Percentiles rank a stretch among this genome's conserved stretches.
phyloP scores from a whole-genome alignment of 495 filamentous ascomycete genomes.

The Podospora conica region DNA sequence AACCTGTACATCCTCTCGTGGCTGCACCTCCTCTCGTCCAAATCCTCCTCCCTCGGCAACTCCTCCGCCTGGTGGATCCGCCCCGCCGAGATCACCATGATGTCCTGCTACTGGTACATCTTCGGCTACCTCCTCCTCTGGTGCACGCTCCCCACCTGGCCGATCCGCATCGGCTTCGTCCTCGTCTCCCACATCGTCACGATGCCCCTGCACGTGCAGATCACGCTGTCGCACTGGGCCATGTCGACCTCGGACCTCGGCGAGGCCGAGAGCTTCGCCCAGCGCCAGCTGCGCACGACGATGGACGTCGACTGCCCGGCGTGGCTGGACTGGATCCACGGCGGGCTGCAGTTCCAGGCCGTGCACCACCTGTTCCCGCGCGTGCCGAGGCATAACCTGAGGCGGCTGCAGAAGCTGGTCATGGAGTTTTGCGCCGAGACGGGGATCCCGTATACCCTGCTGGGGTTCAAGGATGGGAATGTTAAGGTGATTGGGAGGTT shows the following conservation, averaged over 20 bases:
- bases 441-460: slow-evolving; percentile 36
- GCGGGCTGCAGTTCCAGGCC: slow-evolving; percentile 46
- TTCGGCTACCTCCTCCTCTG: slow-evolving; percentile 44
- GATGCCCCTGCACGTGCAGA: slow-evolving; percentile 46
- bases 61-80: slow-evolving; percentile 44
- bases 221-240: slow-evolving; percentile 48
- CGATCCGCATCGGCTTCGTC: slow-evolving; percentile 39
- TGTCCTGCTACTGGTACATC: slow-evolving; percentile 40
- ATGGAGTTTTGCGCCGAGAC: slow-evolving; percentile 39
- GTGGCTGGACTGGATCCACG: slow-evolving; percentile 45
- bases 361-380: slow-evolving; percentile 45
- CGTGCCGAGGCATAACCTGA: slow-evolving; percentile 42
- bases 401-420: slow-evolving; percentile 36
- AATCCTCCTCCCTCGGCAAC: slow-evolving; percentile 28
- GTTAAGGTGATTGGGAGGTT: slow-evolving; percentile 33
- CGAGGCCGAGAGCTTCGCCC: slow-evolving; percentile 42
- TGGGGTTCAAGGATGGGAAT: slow-evolving; percentile 42
- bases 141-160: slow-evolving; percentile 38
- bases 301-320: slow-evolving; percentile 47
- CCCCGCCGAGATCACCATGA: slow-evolving; percentile 37
- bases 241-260: slow-evolving; percentile 46
- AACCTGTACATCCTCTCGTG: slow-evolving; percentile 46
- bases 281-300: slow-evolving; percentile 44
- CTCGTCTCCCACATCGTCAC: slow-evolving; percentile 42
- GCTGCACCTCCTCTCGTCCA: slow-evolving; percentile 34